A percentile compares a stretch with the other conserved stretches of the same genome.
These are phyloP conservation scores for Yarrowia alimentaria DNA, from an alignment of 805 yeast genomes.

Conservation along the genomic window DNA sequence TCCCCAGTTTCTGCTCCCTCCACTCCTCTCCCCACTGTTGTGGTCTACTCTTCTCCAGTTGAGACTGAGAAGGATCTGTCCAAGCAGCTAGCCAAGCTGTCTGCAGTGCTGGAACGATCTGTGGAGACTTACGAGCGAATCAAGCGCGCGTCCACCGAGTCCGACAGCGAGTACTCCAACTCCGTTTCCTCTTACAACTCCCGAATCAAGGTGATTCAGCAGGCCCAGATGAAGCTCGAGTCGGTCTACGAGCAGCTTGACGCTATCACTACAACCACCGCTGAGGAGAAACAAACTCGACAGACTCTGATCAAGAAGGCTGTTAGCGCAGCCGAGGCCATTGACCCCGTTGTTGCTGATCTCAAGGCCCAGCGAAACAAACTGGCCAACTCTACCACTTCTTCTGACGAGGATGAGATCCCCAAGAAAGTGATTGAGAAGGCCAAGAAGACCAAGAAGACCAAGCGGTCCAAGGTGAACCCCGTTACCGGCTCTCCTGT, in stretches of 20 bases:
- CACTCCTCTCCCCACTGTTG: conserved; percentile 18
- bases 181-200: conserved; percentile 30
- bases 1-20: neutral
- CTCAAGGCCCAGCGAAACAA: neutral
- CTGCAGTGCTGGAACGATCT: neutral
- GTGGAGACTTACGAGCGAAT: conserved; percentile 28
- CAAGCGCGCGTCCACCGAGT: conserved; percentile 3
- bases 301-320: conserved; percentile 3
- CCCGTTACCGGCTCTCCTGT: neutral
- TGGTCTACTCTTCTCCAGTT: conserved; percentile 23
- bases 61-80: conserved; percentile 8
- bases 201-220: conserved; percentile 35
- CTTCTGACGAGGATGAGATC: conserved; percentile 20
- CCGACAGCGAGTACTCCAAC: conserved; percentile 30
- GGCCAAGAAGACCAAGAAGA: neutral
- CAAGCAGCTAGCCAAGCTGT: conserved; percentile 1
- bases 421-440: conserved; percentile 14
- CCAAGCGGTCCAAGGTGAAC: too few relatives aligned
- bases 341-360: conserved; percentile 9
- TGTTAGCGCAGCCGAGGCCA: conserved; percentile 19
- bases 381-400: neutral
- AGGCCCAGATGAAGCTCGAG: conserved; percentile 34
- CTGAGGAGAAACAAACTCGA: conserved; percentile 3
- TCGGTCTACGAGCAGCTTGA: conserved; percentile 34
- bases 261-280: conserved; percentile 2